Percentiles rank a stretch among this genome's conserved stretches.
phyloP scores from a whole-genome alignment of 129 eudicot genomes.

The Flaveria brownii region DNA sequence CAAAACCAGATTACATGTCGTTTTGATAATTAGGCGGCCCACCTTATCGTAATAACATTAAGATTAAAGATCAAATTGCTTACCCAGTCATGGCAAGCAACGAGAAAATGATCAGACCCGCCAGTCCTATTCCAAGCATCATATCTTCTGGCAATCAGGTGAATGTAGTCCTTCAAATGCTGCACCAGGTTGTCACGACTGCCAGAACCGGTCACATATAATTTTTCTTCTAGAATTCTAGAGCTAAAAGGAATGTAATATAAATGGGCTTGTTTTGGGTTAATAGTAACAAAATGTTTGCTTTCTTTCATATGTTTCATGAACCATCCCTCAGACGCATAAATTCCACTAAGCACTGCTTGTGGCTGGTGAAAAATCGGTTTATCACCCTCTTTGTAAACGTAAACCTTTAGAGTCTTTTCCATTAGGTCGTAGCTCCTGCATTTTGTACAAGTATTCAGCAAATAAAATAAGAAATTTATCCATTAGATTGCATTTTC shows the following conservation, averaged over 20 bases:
- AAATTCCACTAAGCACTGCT: constrained; percentile 70
- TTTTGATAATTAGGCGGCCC: not conserved
- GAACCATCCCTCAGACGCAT: constrained; percentile 98
- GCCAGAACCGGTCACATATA: constrained; percentile 59
- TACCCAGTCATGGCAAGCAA: constrained; percentile 97
- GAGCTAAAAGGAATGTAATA: constrained; percentile 87
- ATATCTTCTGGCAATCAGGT: constrained; percentile 45
- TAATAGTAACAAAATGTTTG: constrained; percentile 51
- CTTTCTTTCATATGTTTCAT: constrained; percentile 66
- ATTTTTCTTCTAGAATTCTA: constrained; percentile 47
- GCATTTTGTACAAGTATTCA: constrained; percentile 19
- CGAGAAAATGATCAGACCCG: constrained; percentile 84
- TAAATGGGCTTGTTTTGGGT: constrained; percentile 57
- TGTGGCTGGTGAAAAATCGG: constrained; percentile 77
- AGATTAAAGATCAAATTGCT: not conserved
- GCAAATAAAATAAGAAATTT: not conserved
- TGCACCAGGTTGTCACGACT: constrained; percentile 41
- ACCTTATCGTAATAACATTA: not conserved
- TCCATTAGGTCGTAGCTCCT: constrained; percentile 95
- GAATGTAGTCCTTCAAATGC: constrained; percentile 52
- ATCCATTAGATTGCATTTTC: not conserved
- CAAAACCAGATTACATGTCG: not conserved
- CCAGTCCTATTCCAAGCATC: constrained; percentile 83
- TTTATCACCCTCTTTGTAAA: constrained; percentile 72
- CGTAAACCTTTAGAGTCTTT: constrained; percentile 72